Evolutionary conservation across 192 early-diverging fungal species (phyloP), one percentile per base, ranked within the genome.

Genomic region (Backusella sp.): DNA sequence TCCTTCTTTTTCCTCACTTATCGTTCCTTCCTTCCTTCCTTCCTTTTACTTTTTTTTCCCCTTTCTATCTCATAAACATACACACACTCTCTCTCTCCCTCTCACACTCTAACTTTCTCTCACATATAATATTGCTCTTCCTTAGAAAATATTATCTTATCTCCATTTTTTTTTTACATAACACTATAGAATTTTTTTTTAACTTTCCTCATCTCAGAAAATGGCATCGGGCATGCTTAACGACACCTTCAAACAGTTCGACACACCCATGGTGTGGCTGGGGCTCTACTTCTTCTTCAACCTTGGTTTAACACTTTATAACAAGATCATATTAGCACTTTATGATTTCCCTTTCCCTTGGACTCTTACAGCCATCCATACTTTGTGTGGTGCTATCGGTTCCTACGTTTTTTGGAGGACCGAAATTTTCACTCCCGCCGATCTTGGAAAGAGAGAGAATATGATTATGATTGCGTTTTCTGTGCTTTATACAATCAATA

Each of bases 291-390:
- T 95, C 75, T 26, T 88, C 19, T 83, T 94, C 70, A 94, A 92
- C 81, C 86, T 95, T 8, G 74, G 90, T 14, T 83, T 97, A 39
- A 96, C 95, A 2, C 85, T 97, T 21, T 94, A 93, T 83, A 96
- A 92, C 86, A 96, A 97, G 84, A 88, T 90, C 66, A 90, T 96
- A 42, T 83, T 96, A 62, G 85, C 89, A 66, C 84, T 86, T 75
- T 86, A 85, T 73, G 42, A 80, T 28, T 92, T 90, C 75, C 83
- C 80, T 11, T 91, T 88, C 73, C 92, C 92, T 7, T 92, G 91
- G 92, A 87, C 89, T 7, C 83, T 94, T 1, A 91, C 91, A 1
- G 89, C 90, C 1, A 81, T 91, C 30, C 92, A 94, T 77, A 88
- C 86, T 35, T 71, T 91, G 6, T 80, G 83, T 72, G 83, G 88